Percentiles rank a stretch among this genome's conserved stretches.
These are phyloP conservation scores for Chrysoporthe puriensis DNA, from an alignment of 2,329 filamentous ascomycete species.

Conservation along the genomic window DNA sequence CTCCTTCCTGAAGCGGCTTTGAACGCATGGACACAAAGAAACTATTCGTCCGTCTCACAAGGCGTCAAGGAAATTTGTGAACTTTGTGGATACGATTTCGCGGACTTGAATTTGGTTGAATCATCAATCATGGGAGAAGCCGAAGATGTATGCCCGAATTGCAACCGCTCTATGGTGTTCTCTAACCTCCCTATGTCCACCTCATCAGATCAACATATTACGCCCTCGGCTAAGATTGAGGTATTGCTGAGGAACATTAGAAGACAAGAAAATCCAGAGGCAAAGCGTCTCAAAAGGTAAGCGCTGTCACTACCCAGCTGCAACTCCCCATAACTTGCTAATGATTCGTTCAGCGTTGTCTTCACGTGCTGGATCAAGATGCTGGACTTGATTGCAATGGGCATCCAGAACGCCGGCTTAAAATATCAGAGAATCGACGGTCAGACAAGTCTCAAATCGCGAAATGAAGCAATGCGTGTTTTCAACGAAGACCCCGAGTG, in stretches of 20 bases:
- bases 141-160: not conserved
- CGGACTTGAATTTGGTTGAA: not conserved
- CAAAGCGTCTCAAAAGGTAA: not conserved
- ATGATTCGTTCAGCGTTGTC: not conserved
- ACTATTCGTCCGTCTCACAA: not conserved
- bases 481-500: constrained; percentile 13
- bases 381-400: not conserved
- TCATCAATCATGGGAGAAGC: not conserved
- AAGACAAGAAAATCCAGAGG: not conserved
- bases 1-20: not conserved
- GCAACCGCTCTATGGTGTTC: not conserved
- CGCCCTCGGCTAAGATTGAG: not conserved
- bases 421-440: not conserved
- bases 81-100: not conserved
- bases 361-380: not conserved
- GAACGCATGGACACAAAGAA: not conserved
- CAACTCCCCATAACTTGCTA: not conserved
- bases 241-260: not conserved
- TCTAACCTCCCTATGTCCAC: not conserved
- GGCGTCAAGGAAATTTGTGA: not conserved
- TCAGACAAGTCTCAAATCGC: not conserved
- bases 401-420: not conserved
- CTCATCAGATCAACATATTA: not conserved
- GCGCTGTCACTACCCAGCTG: not conserved
- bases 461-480: not conserved